Evolutionary conservation across 495 filamentous ascomycete genomes (phyloP), one percentile per base, ranked within the genome.

Genomic region (Penicillium ucsense): DNA sequence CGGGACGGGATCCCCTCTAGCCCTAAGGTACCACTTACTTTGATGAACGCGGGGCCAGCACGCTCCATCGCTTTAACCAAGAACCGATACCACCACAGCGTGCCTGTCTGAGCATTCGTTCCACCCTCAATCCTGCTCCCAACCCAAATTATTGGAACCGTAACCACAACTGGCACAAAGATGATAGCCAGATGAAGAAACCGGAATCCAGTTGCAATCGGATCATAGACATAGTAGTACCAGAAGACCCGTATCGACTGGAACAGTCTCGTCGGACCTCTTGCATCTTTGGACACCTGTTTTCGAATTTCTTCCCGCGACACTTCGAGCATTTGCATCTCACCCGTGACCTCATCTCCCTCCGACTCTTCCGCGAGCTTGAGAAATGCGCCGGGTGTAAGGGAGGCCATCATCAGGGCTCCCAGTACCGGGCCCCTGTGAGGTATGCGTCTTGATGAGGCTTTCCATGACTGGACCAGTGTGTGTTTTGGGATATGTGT

Each of bases 31-130:
- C 7, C 41, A 34, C 63, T 31, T 67, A 92, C 89, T 81, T 99
- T 99, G 70, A 99, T 97, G 58, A 97, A 99, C 0, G 94, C 90
- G 33, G 94, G 89, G 5, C 94, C 94, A 33, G 90, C 89, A 49
- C 82, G 78, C 65, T 99, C 94, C 94, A 99, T 96, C 3, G 83
- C 74, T 44, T 74, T 77, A 5, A 97, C 88, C 36, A 99, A 63
- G 60, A 95, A 94, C 1, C 68, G 73, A 71, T 95, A 97, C 94
- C 92, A 99, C 90, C 88, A 95, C 8, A 97, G 52, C 8, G 90
- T 88, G 11, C 92, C 94, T 11, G 67, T 70, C 38, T 86, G 76
- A 61, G 90, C 84, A 46, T 82, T 78, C 53, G 83, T 79, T 37
- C 72, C 74, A n/a, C 76, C 68, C 4, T 75, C 67, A 49, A 77